Percentiles rank a stretch among this genome's conserved stretches.
phyloP scores from a whole-genome alignment of 2,329 filamentous ascomycete genomes.

The Chrysoporthe puriensis region DNA sequence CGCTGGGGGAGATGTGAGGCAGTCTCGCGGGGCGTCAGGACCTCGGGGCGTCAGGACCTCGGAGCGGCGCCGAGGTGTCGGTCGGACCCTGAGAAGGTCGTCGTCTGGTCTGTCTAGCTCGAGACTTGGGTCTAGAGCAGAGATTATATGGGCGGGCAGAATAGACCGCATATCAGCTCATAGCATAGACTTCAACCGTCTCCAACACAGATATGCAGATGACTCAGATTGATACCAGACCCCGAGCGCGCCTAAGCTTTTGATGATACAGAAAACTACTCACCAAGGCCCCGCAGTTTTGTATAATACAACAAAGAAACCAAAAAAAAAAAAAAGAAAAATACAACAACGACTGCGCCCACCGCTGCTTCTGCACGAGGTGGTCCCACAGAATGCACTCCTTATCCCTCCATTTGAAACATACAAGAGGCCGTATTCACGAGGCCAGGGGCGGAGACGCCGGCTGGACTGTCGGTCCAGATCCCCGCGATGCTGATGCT shows the following conservation, averaged over 20 bases:
- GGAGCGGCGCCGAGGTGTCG: background rate
- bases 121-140: background rate
- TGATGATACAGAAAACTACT: background rate
- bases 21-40: background rate
- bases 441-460: background rate
- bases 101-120: background rate
- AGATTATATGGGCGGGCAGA: background rate
- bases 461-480: background rate
- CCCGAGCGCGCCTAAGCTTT: background rate
- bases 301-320: background rate
- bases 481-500: background rate
- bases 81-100: background rate
- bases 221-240: background rate
- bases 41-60: no score
- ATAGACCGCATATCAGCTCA: background rate
- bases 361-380: background rate
- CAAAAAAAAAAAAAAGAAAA: background rate
- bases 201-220: background rate
- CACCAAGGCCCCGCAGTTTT: background rate
- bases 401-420: background rate
- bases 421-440: background rate
- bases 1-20: conserved; percentile 19
- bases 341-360: background rate
- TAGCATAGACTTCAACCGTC: background rate
- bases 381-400: background rate